Percentiles rank a stretch among this genome's conserved stretches.
phyloP scores from a whole-genome alignment of 2,329 filamentous ascomycete genomes.

The Seiridium cupressi region DNA sequence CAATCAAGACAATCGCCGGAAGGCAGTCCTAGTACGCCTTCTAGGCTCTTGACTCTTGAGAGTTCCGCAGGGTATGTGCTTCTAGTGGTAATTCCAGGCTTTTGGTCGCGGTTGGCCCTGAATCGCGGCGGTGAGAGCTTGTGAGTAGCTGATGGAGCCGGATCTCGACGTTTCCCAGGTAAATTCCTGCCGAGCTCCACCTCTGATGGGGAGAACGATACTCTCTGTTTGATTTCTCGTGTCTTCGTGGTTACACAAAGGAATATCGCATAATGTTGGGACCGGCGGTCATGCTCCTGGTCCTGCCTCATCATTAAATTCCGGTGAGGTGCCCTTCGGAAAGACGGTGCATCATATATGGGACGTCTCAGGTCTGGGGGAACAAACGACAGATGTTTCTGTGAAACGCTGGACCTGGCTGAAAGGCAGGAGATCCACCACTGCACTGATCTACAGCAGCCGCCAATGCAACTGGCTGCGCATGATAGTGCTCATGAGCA shows the following conservation, averaged over 20 bases:
- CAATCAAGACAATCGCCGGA: no score
- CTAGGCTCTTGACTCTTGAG: not conserved
- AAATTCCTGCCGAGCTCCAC: not conserved
- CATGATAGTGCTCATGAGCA: not conserved
- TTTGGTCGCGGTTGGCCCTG: not conserved
- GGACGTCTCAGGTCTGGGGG: conserved; percentile 6
- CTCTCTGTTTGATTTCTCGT: no score
- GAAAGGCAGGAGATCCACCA: not conserved
- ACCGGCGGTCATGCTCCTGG: no score
- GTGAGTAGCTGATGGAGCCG: not conserved
- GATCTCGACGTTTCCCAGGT: not conserved
- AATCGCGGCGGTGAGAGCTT: not conserved
- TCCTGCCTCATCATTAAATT: not conserved
- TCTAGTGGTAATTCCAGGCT: not conserved
- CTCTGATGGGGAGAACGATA: no score
- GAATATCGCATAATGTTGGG: not conserved
- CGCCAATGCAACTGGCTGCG: not conserved
- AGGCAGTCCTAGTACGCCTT: no score
- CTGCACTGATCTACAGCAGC: not conserved
- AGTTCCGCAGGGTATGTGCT: not conserved
- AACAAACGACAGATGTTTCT: not conserved
- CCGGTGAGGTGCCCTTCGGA: not conserved
- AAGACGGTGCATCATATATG: not conserved
- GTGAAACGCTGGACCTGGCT: conserved; percentile 2
- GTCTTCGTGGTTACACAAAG: not conserved